Evolutionary conservation across 768 basidiomycete genomes (phyloP), one percentile per base, ranked within the genome.

Genomic region (Porpolomopsis calyptriformis): DNA sequence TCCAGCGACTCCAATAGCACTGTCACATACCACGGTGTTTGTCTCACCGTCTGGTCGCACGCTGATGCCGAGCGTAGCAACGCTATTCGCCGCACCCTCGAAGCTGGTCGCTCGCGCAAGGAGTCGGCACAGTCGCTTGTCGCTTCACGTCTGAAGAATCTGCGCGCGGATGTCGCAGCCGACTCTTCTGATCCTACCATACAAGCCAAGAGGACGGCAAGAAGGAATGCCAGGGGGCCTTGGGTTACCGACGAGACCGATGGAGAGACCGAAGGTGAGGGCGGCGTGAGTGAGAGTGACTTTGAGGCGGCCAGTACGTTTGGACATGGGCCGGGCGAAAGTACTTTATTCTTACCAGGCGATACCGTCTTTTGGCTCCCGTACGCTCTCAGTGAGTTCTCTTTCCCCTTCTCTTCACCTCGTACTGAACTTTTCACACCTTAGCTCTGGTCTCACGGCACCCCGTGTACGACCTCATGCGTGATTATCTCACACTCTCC

Each of bases 291-390:
- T 56, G 87, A 91, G 65, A 90, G 88, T 56, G 88, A 90, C 55
- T 87, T 79, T 53, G 88, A 90, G 51, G 78, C 78, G 34, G 82
- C 82, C 3, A 89, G 86, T 56, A 85, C 82, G 5, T 66, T 83
- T 24, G 84, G 85, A 8, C 84, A 86, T 58, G 82, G 80, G 6
- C 85, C 85, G 20, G 86, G 89, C 5, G 88, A 88, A 63, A 90
- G 87, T 60, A 90, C 88, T 3, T 67, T 91, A 26, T 91, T 91
- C 66, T 69, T 91, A 23, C 87, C 88, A 1, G 85, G 85, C 1
- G 88, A 91, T 55, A 85, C 88, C 12, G 88, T 90, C 24, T 92
- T 93, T 57, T 96, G 92, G 93, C 73, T 96, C 31, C 93, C 93
- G 3, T 94, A 93, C 57, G 85, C 87, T 1, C 68, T 96, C 33